Evolutionary conservation across 2,329 filamentous ascomycete species (phyloP), one percentile per base, ranked within the genome.

Genomic region (Venturia asperata): DNA sequence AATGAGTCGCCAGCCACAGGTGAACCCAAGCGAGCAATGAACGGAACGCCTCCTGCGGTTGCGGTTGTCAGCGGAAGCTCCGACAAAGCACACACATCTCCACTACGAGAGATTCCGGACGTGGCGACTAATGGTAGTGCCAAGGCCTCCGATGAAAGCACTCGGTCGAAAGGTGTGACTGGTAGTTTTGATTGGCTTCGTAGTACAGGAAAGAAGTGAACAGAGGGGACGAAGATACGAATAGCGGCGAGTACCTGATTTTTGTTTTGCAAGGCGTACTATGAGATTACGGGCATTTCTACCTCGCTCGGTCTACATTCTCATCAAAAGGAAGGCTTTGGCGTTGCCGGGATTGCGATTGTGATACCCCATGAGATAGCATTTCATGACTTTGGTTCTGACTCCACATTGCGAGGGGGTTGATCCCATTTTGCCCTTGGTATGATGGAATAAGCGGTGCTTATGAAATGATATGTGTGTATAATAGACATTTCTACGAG

Each of bases 301-400:
- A 30, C 17, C 7, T 4, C 24, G 52, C 30, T 34, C 37, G 52
- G 52, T 27, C 47, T 27, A 27, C 21, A 52, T 52, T 13, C 0
- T 6, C 24, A 52, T 52, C 24, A 3, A 13, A 30, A 27, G 13
- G 11, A 27, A 21, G 10, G 27, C 27, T 58, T 58, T 58, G 52
- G 52, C 52, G 52, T 58, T 58, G 52, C 5, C 10, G 49, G 52
- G 37, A 34, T 37, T 34, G 27, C 27, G 37, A 58, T 58, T 58
- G 37, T 37, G 52, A 58, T 58, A 58, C 52, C 52, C 52, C 52
- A 37, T 37, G 52, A 19, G 52, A 37, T 37, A 11, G 52, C 6
- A 6, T 3, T 19, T 58, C 30, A 34, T n/a, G 27, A 34, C 52
- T 58, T 58, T n/a, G 21, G n/a, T 27, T 24, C 21, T 52, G 47